phyloP scores from a whole-genome alignment of 2,329 filamentous ascomycete species.

The Exophiala calicioides region DNA sequence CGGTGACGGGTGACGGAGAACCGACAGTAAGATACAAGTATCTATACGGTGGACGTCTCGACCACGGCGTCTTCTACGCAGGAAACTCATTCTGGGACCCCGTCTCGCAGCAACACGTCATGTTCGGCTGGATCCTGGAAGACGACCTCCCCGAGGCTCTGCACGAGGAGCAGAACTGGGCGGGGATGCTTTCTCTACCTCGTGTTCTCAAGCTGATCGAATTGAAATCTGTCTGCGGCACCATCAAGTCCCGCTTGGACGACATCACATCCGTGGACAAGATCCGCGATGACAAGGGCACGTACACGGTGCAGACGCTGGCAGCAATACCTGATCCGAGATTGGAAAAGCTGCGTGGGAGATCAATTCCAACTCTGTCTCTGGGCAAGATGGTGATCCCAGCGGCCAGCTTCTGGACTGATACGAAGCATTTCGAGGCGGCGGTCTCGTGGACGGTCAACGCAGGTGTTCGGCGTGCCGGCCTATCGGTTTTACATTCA shows the following conservation, averaged over 20 bases:
- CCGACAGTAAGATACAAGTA: conserved; percentile 36
- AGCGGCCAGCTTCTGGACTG: conserved; percentile 30
- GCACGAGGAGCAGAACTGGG: conserved; percentile 52
- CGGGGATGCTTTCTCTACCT: conserved; percentile 51
- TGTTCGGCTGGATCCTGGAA: conserved; percentile 55
- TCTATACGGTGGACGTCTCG: conserved; percentile 48
- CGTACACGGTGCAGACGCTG: conserved; percentile 47
- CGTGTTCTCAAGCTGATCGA: conserved; percentile 47
- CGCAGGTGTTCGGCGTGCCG: conserved; percentile 30
- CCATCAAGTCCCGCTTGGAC: conserved; percentile 39
- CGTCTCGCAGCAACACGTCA: conserved; percentile 41
- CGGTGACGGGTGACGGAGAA: neutral
- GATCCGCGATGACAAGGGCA: conserved; percentile 28
- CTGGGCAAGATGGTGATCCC: no score
- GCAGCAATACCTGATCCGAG: conserved; percentile 38
- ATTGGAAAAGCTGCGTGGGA: conserved; percentile 29
- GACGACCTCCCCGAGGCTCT: conserved; percentile 50
- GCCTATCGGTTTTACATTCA: conserved; percentile 32
- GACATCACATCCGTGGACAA: conserved; percentile 47
- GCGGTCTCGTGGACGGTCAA: conserved; percentile 21
- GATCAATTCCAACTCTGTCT: conserved; percentile 16
- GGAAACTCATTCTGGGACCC: conserved; percentile 53
- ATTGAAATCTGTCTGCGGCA: conserved; percentile 39
- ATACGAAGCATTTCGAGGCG: no score
- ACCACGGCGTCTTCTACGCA: conserved; percentile 53